Conservation (phyloP, 805 yeast species). For the Teunomyces lycoperdinae region DNA sequence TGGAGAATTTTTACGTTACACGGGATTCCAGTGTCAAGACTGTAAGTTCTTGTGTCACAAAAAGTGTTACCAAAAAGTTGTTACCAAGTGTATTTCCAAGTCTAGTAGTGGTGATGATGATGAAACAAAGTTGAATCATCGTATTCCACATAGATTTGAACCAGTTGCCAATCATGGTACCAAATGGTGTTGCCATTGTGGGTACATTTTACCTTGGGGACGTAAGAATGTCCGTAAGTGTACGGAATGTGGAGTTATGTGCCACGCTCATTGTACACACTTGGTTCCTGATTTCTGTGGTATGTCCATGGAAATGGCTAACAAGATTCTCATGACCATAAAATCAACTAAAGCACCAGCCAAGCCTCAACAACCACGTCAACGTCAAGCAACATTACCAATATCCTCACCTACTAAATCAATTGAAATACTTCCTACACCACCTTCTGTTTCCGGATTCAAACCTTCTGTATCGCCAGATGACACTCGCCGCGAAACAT, state of each 20-base stretch:
- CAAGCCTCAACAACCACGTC: constrained; percentile 9
- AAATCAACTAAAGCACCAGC: constrained; percentile 53
- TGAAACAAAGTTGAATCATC: constrained; percentile 84
- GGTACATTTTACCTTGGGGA: constrained; percentile 94
- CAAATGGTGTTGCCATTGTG: constrained; percentile 99
- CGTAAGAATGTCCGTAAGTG: constrained; percentile 90
- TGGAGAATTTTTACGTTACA: constrained; percentile 87
- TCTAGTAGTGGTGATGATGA: constrained; percentile 70
- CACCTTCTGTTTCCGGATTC: constrained; percentile 4
- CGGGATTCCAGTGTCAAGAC: constrained; percentile 85
- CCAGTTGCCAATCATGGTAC: constrained; percentile 92
- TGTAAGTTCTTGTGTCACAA: constrained; percentile 79
- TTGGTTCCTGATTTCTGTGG: constrained; percentile 98
- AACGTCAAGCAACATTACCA: constrained; percentile 4
- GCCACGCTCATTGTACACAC: constrained; percentile 90
- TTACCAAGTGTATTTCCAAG: constrained; percentile 79
- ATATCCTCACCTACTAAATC: constrained; percentile 4
- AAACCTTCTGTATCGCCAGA: constrained; percentile 2
- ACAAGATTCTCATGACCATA: constrained; percentile 80
- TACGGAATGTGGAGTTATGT: constrained; percentile 90
- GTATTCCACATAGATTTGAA: constrained; percentile 95
- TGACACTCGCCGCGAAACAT: constrained; percentile 9
- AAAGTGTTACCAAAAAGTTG: constrained; percentile 76
- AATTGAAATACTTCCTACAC: not conserved
- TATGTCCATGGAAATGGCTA: constrained; percentile 96